phyloP scores from a whole-genome alignment of 257 asterid species.

The Capsicum rhomboideum region DNA sequence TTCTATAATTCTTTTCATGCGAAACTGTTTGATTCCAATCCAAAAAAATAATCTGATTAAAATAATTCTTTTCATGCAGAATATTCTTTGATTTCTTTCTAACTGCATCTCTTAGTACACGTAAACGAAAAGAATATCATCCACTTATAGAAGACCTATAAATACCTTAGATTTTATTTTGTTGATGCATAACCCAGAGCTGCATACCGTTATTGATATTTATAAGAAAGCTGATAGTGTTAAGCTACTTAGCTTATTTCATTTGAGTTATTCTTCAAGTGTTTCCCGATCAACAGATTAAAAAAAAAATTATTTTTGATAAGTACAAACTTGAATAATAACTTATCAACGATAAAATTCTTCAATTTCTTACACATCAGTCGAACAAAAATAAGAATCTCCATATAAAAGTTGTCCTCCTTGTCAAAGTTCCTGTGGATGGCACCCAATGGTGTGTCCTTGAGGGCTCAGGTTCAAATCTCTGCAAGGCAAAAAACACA shows the following conservation, averaged over 20 bases:
- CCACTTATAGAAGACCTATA: neutral
- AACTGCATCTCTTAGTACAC: neutral
- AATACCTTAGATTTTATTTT: neutral
- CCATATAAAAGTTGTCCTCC: neutral
- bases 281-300: neutral
- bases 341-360: no score
- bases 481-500: no score
- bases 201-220: neutral
- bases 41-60: neutral
- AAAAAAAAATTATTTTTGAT: neutral
- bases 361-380: neutral
- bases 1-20: neutral
- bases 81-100: neutral
- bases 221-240: slow-evolving; percentile 6
- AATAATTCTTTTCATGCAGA: neutral
- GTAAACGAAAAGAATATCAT: neutral
- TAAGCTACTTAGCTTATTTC: neutral
- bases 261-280: neutral
- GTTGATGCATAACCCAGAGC: neutral
- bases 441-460: no score
- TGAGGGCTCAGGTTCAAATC: no score
- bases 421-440: neutral
- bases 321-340: neutral
- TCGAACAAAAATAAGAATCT: neutral
- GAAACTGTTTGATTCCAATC: neutral